These are phyloP conservation scores for Nakaseomyces glabratus DNA, from an alignment of 1,139 yeast genomes.

Conservation along the genomic window DNA sequence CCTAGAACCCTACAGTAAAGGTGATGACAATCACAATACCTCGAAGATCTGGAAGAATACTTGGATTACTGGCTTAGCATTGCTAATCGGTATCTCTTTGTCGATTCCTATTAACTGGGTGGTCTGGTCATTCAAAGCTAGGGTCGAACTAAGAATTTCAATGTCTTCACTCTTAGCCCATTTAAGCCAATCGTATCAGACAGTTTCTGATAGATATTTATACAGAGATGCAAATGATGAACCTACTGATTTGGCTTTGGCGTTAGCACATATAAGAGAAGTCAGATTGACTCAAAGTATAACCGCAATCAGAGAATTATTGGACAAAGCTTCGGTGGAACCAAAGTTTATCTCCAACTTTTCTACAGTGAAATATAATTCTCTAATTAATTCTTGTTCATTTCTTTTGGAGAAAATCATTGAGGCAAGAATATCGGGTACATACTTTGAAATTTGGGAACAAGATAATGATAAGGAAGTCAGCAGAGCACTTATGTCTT, in stretches of 20 bases:
- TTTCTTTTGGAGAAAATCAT: constrained; percentile 36
- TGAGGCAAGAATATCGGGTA: constrained; percentile 42
- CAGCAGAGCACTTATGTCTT: constrained; percentile 35
- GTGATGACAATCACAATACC: constrained; percentile 15
- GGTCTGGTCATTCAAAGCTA: constrained; percentile 43
- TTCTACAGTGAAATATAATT: constrained; percentile 25
- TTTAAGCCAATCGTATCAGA: constrained; percentile 40
- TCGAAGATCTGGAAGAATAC: constrained; percentile 31
- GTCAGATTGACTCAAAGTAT: constrained; percentile 40
- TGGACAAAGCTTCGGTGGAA: constrained; percentile 35
- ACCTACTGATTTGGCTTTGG: constrained; percentile 38
- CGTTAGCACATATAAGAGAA: constrained; percentile 40
- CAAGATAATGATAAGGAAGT: constrained; percentile 33
- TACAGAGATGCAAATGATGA: constrained; percentile 40
- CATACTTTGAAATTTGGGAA: constrained; percentile 40
- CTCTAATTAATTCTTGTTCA: constrained; percentile 35
- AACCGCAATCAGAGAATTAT: constrained; percentile 34
- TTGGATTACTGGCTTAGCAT: constrained; percentile 36
- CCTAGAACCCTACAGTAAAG: constrained; percentile 26
- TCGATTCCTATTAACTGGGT: constrained; percentile 38
- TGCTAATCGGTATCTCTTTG: constrained; percentile 34
- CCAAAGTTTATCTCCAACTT: constrained; percentile 31
- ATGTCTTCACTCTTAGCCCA: constrained; percentile 35
- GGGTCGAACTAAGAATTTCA: constrained; percentile 36
- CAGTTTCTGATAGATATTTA: constrained; percentile 40